A percentile compares a stretch with the other conserved stretches of the same genome.
These are phyloP conservation scores for Fraxinus floribunda DNA, from an alignment of 305 asterid species.

Conservation along the genomic window DNA sequence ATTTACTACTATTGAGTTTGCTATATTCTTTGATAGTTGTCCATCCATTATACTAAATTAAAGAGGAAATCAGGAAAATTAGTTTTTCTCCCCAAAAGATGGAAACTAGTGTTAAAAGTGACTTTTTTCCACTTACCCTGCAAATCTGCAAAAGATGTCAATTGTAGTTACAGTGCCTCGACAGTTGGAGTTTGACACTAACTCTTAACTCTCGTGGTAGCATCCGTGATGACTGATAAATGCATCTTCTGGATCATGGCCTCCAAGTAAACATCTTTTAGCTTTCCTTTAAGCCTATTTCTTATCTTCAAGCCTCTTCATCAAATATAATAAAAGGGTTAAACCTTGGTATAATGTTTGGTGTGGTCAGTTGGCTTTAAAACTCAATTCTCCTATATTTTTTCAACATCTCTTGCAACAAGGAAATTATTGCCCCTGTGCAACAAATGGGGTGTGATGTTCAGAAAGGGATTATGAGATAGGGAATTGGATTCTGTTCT, in stretches of 20 bases:
- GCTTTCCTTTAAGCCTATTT: neutral
- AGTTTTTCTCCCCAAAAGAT: neutral
- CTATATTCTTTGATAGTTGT: neutral
- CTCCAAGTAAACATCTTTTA: neutral
- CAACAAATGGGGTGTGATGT: neutral
- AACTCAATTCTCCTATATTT: neutral
- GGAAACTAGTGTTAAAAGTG: neutral
- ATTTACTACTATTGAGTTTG: neutral
- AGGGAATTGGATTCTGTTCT: neutral
- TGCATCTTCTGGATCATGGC: neutral
- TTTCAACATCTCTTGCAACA: neutral
- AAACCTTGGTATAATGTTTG: neutral
- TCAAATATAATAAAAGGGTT: neutral
- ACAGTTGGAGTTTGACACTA: neutral
- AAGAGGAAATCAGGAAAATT: neutral
- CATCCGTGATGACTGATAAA: neutral
- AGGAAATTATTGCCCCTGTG: neutral
- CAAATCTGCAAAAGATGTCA: neutral
- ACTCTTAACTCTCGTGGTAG: neutral
- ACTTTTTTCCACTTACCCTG: neutral
- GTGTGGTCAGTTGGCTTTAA: neutral
- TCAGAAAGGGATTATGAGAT: neutral
- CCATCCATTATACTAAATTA: neutral
- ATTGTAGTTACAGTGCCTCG: neutral
- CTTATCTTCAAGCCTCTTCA: neutral